A percentile compares a stretch with the other conserved stretches of the same genome.
These are phyloP conservation scores for Fomitopsis serialis DNA, from an alignment of 768 basidiomycete genomes.

Conservation along the genomic window DNA sequence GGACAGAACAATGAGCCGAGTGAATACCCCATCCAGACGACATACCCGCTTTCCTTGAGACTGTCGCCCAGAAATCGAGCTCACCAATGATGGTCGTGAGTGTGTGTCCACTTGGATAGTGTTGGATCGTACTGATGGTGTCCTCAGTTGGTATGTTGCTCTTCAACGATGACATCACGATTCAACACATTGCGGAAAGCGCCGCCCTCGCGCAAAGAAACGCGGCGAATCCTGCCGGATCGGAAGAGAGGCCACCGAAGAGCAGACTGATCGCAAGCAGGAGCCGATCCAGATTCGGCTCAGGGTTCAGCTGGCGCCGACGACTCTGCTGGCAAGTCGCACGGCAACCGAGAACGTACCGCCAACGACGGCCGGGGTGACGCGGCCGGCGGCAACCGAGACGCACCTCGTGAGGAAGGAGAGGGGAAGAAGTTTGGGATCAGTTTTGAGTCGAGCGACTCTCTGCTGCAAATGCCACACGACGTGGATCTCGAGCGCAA, in stretches of 20 bases:
- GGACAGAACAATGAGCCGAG: neutral
- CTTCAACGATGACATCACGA: neutral
- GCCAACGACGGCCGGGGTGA: too few relatives aligned
- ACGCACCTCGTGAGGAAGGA: too few relatives aligned
- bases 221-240: neutral
- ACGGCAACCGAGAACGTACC: too few relatives aligned
- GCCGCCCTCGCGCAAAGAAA: neutral
- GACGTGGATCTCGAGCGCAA: neutral
- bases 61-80: constrained; percentile 6
- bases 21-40: constrained; percentile 2
- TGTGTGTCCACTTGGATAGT: neutral
- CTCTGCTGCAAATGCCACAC: neutral
- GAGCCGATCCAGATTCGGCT: too few relatives aligned
- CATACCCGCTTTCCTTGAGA: neutral
- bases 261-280: too few relatives aligned
- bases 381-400: too few relatives aligned
- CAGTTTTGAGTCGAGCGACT: neutral
- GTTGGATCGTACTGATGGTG: neutral
- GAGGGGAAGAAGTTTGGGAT: too few relatives aligned
- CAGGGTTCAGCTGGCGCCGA: too few relatives aligned
- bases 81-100: constrained; percentile 7
- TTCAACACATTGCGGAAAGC: neutral
- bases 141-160: neutral
- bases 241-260: neutral
- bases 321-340: too few relatives aligned